Percentiles rank a stretch among this genome's conserved stretches.
Conservation (phyloP, 2,329 filamentous ascomycete species). For the Dactylella cylindrospora region DNA sequence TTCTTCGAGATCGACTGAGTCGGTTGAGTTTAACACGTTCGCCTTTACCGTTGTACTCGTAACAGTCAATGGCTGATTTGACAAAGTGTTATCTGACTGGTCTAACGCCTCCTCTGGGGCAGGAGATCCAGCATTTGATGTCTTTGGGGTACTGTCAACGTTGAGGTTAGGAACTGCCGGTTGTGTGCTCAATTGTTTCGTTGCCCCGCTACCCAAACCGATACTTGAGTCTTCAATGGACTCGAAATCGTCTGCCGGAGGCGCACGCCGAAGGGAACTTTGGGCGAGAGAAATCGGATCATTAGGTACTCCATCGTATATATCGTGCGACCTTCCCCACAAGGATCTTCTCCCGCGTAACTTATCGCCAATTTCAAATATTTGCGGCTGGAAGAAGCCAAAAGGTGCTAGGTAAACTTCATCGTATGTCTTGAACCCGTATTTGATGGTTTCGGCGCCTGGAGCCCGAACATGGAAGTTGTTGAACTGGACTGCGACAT, state of each 20-base stretch:
- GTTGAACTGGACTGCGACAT: constrained; percentile 82
- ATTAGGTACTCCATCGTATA: constrained; percentile 89
- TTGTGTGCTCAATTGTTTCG: constrained; percentile 22
- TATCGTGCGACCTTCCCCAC: constrained; percentile 83
- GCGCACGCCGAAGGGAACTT: constrained; percentile 62
- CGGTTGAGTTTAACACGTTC: constrained; percentile 28
- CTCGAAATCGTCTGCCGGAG: constrained; percentile 50
- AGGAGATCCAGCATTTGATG: constrained; percentile 84
- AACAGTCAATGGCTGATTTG: constrained; percentile 56
- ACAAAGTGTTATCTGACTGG: constrained; percentile 62
- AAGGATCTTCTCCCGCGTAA: constrained; percentile 76
- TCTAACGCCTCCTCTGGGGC: constrained; percentile 69
- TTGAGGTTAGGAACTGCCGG: constrained; percentile 6
- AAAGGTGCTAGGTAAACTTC: constrained; percentile 92
- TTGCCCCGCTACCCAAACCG: constrained; percentile 53
- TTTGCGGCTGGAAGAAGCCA: constrained; percentile 82
- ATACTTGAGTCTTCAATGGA: constrained; percentile 44
- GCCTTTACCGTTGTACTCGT: constrained; percentile 44
- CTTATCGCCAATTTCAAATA: constrained; percentile 83
- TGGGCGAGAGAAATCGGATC: constrained; percentile 87
- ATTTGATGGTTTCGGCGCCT: constrained; percentile 86
- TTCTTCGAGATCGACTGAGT: constrained; percentile 59
- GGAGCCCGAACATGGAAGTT: constrained; percentile 88
- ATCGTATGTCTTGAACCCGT: constrained; percentile 95
- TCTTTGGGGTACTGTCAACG: constrained; percentile 73